phyloP scores from a whole-genome alignment of 2,329 filamentous ascomycete species.

The Aspergillus sp. region DNA sequence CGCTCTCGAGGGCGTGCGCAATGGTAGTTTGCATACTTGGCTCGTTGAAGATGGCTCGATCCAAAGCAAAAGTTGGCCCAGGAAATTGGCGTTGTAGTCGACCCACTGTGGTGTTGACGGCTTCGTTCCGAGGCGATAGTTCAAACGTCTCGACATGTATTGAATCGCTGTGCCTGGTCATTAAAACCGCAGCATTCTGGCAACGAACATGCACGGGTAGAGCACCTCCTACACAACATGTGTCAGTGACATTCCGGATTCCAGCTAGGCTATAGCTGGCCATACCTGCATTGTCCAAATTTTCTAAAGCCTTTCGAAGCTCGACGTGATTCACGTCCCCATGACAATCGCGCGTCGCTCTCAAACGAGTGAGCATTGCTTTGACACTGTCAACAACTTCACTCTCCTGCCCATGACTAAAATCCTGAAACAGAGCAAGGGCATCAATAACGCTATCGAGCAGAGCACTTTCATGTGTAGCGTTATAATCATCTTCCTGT shows the following conservation, averaged over 20 bases:
- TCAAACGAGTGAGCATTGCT: constrained; percentile 20
- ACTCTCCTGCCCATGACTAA: constrained; percentile 8
- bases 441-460: constrained; percentile 22
- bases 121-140: constrained; percentile 44
- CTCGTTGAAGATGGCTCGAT: constrained; percentile 23
- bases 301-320: constrained; percentile 9
- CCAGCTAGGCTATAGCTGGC: constrained; percentile 2
- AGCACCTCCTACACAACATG: constrained; percentile 17
- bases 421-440: constrained; percentile 21
- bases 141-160: constrained; percentile 50
- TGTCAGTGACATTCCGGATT: constrained; percentile 4
- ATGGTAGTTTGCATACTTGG: constrained; percentile 31
- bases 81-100: constrained; percentile 51
- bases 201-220: constrained; percentile 45
- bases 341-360: constrained; percentile 5
- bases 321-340: constrained; percentile 18
- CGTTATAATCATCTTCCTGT: constrained; percentile 37
- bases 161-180: constrained; percentile 29
- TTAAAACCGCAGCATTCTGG: constrained; percentile 53
- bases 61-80: constrained; percentile 40
- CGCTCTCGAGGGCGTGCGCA: constrained; percentile 34
- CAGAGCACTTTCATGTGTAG: constrained; percentile 28
- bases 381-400: constrained; percentile 11
- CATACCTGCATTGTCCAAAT: constrained; percentile 15
- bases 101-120: constrained; percentile 41